Conservation (phyloP, 1,139 yeast species). For the Pichia sp. region DNA sequence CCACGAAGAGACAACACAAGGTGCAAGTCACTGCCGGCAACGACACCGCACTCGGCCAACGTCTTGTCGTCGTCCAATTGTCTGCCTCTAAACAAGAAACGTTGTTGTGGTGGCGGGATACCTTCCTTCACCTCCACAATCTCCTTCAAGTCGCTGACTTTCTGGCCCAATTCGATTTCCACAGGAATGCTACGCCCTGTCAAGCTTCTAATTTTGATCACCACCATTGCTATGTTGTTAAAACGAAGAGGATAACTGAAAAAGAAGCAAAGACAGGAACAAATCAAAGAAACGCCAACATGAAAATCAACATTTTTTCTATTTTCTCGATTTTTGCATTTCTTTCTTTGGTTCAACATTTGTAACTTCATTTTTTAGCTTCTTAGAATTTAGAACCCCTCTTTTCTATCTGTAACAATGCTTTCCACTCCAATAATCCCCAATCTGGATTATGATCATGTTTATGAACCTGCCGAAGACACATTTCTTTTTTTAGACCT, state of each 20-base stretch:
- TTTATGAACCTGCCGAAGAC: conserved; percentile 94
- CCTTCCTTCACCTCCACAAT: conserved; percentile 96
- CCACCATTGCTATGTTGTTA: conserved; percentile 19
- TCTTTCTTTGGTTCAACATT: background rate
- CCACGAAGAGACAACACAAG: conserved; percentile 88
- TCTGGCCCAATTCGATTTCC: conserved; percentile 5
- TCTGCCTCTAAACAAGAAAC: conserved; percentile 84
- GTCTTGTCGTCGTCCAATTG: conserved; percentile 81
- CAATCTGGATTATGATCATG: conserved; percentile 44
- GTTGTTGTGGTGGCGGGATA: conserved; percentile 93
- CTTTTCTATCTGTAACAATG: too few species aligned
- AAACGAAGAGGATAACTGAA: background rate
- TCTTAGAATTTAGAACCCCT: too few species aligned
- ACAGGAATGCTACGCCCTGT: conserved; percentile 66
- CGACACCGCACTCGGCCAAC: conserved; percentile 58
- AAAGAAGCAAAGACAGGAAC: background rate
- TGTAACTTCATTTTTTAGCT: too few species aligned
- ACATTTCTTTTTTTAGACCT: conserved; percentile 75
- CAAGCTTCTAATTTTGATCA: conserved; percentile 41
- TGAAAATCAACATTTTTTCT: background rate
- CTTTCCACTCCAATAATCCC: conserved; percentile 49
- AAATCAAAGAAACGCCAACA: background rate
- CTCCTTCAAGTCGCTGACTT: conserved; percentile 76
- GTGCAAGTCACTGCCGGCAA: conserved; percentile 78
- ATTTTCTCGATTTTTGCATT: background rate